phyloP scores from a whole-genome alignment of 1,139 yeast species.

The Fermentozyma sake region DNA sequence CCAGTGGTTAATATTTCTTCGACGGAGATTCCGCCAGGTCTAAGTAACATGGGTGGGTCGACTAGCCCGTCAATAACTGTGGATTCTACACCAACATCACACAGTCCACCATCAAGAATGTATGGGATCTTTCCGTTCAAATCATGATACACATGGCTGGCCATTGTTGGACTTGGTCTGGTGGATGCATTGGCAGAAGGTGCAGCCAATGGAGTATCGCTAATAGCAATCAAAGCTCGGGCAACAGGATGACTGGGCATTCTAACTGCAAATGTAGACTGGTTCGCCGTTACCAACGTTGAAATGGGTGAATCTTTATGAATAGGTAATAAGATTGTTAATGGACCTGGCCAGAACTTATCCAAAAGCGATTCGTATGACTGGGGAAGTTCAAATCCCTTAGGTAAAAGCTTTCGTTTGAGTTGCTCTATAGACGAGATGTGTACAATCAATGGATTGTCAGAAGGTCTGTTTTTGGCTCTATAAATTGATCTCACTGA shows the following conservation, averaged over 20 bases:
- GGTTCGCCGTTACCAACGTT: conserved; percentile 75
- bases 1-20: conserved; percentile 66
- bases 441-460: conserved; percentile 90
- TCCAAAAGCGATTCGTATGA: conserved; percentile 60
- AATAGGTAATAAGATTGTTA: conserved; percentile 79
- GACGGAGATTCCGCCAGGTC: conserved; percentile 91
- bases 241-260: conserved; percentile 87
- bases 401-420: conserved; percentile 47
- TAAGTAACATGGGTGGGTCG: conserved; percentile 75
- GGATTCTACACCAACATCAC: conserved; percentile 89
- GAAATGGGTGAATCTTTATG: conserved; percentile 54
- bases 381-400: conserved; percentile 53
- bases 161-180: conserved; percentile 87
- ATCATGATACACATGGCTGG: conserved; percentile 80
- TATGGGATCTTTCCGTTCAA: conserved; percentile 75
- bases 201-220: conserved; percentile 91
- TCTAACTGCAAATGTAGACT: conserved; percentile 86
- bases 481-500: conserved; percentile 72
- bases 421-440: conserved; percentile 76
- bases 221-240: conserved; percentile 79
- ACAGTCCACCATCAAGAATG: conserved; percentile 86
- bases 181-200: conserved; percentile 98
- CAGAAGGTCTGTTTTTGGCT: conserved; percentile 93
- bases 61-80: conserved; percentile 90
- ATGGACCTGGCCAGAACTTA: conserved; percentile 93